A percentile compares a stretch with the other conserved stretches of the same genome.
These are phyloP conservation scores for Neurospora sp. DNA, from an alignment of 2,329 filamentous ascomycete species.

Conservation along the genomic window DNA sequence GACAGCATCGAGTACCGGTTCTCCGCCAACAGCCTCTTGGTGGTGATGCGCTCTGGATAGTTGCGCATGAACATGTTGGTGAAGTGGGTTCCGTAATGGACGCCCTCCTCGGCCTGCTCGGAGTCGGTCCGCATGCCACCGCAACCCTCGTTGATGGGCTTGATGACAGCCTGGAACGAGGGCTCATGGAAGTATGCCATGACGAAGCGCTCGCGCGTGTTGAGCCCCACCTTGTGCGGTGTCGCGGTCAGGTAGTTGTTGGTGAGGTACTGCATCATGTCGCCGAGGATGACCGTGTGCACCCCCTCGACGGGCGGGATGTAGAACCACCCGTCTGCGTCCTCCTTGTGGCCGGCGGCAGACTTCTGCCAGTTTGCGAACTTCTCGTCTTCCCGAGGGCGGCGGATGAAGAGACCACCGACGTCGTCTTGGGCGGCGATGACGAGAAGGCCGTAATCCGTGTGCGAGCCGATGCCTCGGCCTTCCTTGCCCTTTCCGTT, in stretches of 20 bases:
- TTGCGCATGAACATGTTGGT: conserved; percentile 41
- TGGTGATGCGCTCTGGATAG: conserved; percentile 37
- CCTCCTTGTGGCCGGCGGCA: conserved; percentile 32
- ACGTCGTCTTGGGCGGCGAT: conserved; percentile 40
- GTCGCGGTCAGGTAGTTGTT: conserved; percentile 35
- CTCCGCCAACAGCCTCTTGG: conserved; percentile 26
- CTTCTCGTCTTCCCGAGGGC: conserved; percentile 28
- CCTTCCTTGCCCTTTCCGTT: conserved; percentile 40
- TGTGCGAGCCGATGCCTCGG: conserved; percentile 41
- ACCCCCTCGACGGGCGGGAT: conserved; percentile 33
- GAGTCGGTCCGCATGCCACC: conserved; percentile 19
- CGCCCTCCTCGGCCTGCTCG: conserved; percentile 22
- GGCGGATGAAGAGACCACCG: conserved; percentile 37
- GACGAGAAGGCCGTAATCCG: conserved; percentile 41
- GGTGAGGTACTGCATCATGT: conserved; percentile 43
- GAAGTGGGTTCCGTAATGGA: conserved; percentile 42
- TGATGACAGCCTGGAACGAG: conserved; percentile 34
- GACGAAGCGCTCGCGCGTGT: conserved; percentile 35
- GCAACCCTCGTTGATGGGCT: conserved; percentile 29
- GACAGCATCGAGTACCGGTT: conserved; percentile 20
- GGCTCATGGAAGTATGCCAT: conserved; percentile 44
- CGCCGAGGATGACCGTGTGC: conserved; percentile 41
- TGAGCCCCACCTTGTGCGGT: conserved; percentile 40
- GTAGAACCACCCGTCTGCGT: conserved; percentile 36
- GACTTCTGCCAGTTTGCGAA: conserved; percentile 36